A percentile compares a stretch with the other conserved stretches of the same genome.
phyloP scores from a whole-genome alignment of 345 rosid genomes.

The Syzygium aromaticum region DNA sequence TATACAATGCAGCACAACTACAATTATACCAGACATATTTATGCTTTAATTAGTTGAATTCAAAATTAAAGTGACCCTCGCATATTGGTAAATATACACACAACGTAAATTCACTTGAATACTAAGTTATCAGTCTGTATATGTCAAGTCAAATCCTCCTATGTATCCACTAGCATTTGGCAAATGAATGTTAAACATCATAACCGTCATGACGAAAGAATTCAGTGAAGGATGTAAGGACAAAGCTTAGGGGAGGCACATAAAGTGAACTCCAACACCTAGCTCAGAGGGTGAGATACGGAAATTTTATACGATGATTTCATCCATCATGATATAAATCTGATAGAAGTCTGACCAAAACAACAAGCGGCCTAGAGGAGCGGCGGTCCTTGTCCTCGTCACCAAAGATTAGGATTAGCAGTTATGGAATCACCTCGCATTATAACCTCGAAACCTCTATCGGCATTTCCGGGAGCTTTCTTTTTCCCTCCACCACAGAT shows the following conservation, averaged over 20 bases:
- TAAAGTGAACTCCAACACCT: background rate
- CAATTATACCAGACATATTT: background rate
- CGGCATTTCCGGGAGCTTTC: no score
- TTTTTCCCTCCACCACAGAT: no score
- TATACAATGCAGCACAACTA: background rate
- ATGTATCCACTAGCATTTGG: no score
- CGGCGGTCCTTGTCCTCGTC: no score
- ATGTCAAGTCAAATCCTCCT: background rate
- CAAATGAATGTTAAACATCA: background rate
- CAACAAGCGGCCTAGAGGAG: background rate
- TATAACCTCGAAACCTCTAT: no score
- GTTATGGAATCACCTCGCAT: no score
- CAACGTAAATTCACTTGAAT: background rate
- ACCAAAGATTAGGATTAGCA: no score
- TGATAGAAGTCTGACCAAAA: background rate
- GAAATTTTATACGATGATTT: no score
- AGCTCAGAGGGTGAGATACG: background rate
- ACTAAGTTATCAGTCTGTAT: background rate
- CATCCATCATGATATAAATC: no score
- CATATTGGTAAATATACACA: background rate
- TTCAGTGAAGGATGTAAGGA: background rate
- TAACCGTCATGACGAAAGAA: background rate
- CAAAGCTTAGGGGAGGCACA: background rate
- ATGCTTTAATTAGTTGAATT: no score
- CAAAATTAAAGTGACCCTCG: background rate